Conservation (phyloP, 2,329 filamentous ascomycete genomes). For the Magnaporthiopsis incrustans region DNA sequence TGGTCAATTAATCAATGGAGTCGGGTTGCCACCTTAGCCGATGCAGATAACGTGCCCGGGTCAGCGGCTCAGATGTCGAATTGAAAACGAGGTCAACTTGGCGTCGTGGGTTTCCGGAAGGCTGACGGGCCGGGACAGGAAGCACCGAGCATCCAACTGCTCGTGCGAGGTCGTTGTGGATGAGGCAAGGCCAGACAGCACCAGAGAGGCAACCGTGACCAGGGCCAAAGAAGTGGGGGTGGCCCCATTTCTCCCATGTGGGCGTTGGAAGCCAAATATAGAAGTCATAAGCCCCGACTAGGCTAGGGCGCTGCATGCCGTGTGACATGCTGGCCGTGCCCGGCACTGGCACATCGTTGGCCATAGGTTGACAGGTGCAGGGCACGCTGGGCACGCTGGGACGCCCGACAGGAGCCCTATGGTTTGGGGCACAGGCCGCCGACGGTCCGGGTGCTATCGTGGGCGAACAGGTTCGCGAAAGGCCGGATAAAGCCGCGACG, state of each 20-base stretch:
- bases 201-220: too few relatives aligned
- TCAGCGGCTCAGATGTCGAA: neutral
- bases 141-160: neutral
- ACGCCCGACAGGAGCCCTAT: neutral
- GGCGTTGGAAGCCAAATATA: neutral
- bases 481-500: too few relatives aligned
- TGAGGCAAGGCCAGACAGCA: neutral
- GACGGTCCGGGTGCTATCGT: neutral
- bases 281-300: neutral
- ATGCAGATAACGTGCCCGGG: neutral
- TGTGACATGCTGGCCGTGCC: neutral
- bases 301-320: neutral
- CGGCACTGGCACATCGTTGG: neutral
- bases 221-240: neutral
- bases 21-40: neutral
- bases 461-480: too few relatives aligned
- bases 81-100: neutral
- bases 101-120: too few relatives aligned
- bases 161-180: neutral
- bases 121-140: too few relatives aligned
- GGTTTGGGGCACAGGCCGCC: neutral
- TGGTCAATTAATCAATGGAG: neutral
- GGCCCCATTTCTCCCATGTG: neutral
- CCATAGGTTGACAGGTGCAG: too few relatives aligned
- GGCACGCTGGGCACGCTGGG: too few relatives aligned